phyloP scores from a whole-genome alignment of 140 eudicot species.

The Eryngium alpinum region DNA sequence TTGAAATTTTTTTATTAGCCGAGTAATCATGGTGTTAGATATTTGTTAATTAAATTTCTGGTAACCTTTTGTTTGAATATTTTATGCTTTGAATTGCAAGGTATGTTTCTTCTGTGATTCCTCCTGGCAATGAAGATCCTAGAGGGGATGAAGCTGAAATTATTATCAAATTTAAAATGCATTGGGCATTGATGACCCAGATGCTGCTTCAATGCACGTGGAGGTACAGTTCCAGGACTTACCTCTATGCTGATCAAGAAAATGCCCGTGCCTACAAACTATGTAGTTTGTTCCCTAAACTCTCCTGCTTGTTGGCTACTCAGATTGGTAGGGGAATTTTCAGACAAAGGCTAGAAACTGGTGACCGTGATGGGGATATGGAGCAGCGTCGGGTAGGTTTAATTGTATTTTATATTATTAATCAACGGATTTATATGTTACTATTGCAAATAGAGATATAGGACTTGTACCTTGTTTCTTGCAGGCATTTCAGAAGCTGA shows the following conservation, averaged over 20 bases:
- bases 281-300: background rate
- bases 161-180: slow-evolving; percentile 67
- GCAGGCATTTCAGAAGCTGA: slow-evolving; percentile 99
- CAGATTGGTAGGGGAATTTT: slow-evolving; percentile 85
- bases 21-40: background rate
- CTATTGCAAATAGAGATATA: slow-evolving; percentile 19
- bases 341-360: slow-evolving; percentile 95
- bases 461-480: slow-evolving; percentile 56
- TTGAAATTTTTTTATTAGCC: too few species aligned
- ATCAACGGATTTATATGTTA: background rate
- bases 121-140: slow-evolving; percentile 70
- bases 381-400: slow-evolving; percentile 86
- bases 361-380: slow-evolving; percentile 74
- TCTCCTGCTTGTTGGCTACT: slow-evolving; percentile 27
- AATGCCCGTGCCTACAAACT: background rate
- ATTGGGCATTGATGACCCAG: slow-evolving; percentile 96
- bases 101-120: slow-evolving; percentile 71
- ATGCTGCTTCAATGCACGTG: slow-evolving; percentile 98
- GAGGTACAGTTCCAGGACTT: slow-evolving; percentile 50
- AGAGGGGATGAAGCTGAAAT: slow-evolving; percentile 82
- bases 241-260: background rate
- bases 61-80: background rate
- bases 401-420: background rate
- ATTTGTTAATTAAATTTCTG: too few species aligned
- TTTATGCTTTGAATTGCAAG: slow-evolving; percentile 31